Conservation (phyloP, 768 basidiomycete species). For the Suillus luteus region DNA sequence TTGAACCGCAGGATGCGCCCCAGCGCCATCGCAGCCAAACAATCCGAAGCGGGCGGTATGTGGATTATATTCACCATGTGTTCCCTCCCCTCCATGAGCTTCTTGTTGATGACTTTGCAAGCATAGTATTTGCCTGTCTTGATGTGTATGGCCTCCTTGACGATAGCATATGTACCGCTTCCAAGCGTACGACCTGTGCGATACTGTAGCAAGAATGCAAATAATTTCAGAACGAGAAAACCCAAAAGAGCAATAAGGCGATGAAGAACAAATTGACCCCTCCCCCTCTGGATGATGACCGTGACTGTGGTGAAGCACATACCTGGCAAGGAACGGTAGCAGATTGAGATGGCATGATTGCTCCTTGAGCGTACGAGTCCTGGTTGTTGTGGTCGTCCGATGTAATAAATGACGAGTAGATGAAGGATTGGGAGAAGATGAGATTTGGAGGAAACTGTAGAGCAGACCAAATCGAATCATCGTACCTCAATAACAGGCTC, state of each 20-base stretch:
- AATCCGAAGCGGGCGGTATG: neutral
- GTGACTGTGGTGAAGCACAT: slow-evolving; percentile 13
- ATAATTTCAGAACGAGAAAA: slow-evolving; percentile 3
- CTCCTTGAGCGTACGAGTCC: slow-evolving; percentile 18
- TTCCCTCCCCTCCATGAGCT: slow-evolving; percentile 96
- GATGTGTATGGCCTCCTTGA: slow-evolving; percentile 94
- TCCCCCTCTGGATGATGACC: slow-evolving; percentile 9
- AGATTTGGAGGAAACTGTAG: slow-evolving; percentile 10
- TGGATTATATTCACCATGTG: slow-evolving; percentile 74
- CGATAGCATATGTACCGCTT: slow-evolving; percentile 93
- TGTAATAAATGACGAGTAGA: slow-evolving; percentile 8
- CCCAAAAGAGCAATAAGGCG: slow-evolving; percentile 12
- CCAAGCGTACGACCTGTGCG: slow-evolving; percentile 87
- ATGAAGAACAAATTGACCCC: neutral
- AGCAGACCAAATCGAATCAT: slow-evolving; percentile 14
- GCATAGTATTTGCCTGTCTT: slow-evolving; percentile 94
- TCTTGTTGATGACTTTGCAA: slow-evolving; percentile 99
- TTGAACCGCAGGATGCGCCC: neutral
- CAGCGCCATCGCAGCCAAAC: neutral
- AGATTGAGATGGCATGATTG: slow-evolving; percentile 33
- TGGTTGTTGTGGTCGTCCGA: slow-evolving; percentile 17
- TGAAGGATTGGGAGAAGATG: slow-evolving; percentile 5
- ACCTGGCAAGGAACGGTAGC: slow-evolving; percentile 52
- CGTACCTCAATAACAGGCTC: slow-evolving; percentile 24
- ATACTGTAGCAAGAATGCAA: slow-evolving; percentile 49